phyloP scores from a whole-genome alignment of 1,139 yeast species.

The Blastobotrys ciferrii region DNA sequence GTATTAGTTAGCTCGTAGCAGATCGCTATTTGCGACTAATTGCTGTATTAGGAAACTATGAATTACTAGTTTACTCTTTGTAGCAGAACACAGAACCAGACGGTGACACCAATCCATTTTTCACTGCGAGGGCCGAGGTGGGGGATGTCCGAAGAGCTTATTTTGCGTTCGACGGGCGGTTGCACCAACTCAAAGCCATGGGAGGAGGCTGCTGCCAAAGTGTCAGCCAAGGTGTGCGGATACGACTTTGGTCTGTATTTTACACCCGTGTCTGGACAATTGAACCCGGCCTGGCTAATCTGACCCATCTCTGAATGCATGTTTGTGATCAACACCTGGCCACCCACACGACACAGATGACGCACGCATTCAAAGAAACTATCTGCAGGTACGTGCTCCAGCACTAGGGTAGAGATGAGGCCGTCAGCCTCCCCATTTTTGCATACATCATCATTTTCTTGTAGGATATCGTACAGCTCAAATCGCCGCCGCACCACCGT shows the following conservation, averaged over 20 bases:
- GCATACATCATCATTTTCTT: neutral
- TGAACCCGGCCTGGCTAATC: slow-evolving; percentile 9
- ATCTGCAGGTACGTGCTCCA: slow-evolving; percentile 7
- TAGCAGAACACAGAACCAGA: slow-evolving; percentile 2
- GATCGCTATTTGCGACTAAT: neutral
- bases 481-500: neutral
- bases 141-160: neutral
- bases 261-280: slow-evolving; percentile 7
- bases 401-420: slow-evolving; percentile 7
- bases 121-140: slow-evolving; percentile 5
- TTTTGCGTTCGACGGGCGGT: neutral
- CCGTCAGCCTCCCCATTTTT: slow-evolving; percentile 1
- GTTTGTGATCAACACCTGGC: slow-evolving; percentile 8
- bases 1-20: neutral
- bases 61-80: neutral
- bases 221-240: slow-evolving; percentile 3
- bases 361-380: neutral
- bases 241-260: slow-evolving; percentile 4
- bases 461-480: neutral
- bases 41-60: neutral
- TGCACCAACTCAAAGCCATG: slow-evolving; percentile 3
- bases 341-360: neutral
- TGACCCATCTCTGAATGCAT: slow-evolving; percentile 10
- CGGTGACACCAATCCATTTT: slow-evolving; percentile 5
- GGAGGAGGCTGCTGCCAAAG: neutral